Percentiles rank a stretch among this genome's conserved stretches.
Conservation (phyloP, 495 filamentous ascomycete species). For the Hyaloscypha bicolor region DNA sequence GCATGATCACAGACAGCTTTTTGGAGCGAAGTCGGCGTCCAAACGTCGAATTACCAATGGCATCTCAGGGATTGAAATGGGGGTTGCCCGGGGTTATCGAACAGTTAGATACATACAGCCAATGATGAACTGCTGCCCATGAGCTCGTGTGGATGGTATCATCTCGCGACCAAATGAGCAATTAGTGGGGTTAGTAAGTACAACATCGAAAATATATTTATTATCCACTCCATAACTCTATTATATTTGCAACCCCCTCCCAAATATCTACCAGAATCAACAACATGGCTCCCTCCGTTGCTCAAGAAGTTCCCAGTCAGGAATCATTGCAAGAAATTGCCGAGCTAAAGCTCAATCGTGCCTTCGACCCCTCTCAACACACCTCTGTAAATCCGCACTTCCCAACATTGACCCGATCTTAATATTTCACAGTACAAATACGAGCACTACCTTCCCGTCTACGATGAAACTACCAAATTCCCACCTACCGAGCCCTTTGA, state of each 20-base stretch:
- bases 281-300: slow-evolving; percentile 17
- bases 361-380: slow-evolving; percentile 7
- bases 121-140: not conserved
- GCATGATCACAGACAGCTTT: not conserved
- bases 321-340: slow-evolving; percentile 6
- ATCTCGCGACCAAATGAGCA: not conserved
- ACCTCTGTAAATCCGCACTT: not conserved
- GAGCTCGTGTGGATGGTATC: not conserved
- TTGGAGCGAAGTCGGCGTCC: no score
- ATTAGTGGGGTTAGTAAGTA: not conserved
- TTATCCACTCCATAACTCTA: not conserved
- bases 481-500: slow-evolving; percentile 66
- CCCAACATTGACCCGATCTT: not conserved
- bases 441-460: slow-evolving; percentile 62
- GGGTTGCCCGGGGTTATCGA: not conserved
- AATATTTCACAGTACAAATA: slow-evolving; percentile 51
- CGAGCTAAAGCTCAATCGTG: slow-evolving; percentile 8
- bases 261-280: not conserved
- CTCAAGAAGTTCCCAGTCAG: slow-evolving; percentile 9
- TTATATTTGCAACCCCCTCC: not conserved
- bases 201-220: not conserved
- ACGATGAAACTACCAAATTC: slow-evolving; percentile 62
- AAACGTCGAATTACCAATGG: not conserved
- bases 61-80: not conserved
- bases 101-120: not conserved